A percentile compares a stretch with the other conserved stretches of the same genome.
Conservation (phyloP, 2,329 filamentous ascomycete species). For the Ophiostoma ips region DNA sequence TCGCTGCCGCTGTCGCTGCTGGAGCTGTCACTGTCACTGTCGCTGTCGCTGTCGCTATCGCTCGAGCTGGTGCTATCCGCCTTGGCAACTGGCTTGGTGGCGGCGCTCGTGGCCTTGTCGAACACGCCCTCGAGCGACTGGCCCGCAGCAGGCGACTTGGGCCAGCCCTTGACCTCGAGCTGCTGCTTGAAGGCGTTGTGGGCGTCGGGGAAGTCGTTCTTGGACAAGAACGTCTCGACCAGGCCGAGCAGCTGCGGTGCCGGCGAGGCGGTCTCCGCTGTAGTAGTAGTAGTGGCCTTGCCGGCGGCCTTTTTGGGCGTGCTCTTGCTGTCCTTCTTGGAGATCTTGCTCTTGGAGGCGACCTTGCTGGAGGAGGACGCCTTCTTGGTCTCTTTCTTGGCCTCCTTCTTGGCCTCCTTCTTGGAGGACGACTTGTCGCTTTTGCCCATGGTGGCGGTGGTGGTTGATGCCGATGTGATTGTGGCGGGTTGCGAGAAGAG, state of each 20-base stretch:
- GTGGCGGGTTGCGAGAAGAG: slow-evolving; percentile 12
- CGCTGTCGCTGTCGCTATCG: slow-evolving; percentile 15
- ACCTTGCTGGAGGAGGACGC: too few species aligned
- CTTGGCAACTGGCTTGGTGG: not conserved
- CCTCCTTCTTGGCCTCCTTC: slow-evolving; percentile 7
- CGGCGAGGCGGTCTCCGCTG: slow-evolving; percentile 19
- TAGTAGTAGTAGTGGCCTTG: too few species aligned
- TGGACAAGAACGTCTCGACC: slow-evolving; percentile 51
- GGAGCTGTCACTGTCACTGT: slow-evolving; percentile 20
- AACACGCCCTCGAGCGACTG: slow-evolving; percentile 36
- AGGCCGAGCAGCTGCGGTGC: slow-evolving; percentile 51
- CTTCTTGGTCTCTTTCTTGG: slow-evolving; percentile 3
- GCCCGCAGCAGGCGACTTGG: slow-evolving; percentile 16
- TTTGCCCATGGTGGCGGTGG: slow-evolving; percentile 9
- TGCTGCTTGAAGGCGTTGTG: slow-evolving; percentile 51
- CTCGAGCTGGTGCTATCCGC: slow-evolving; percentile 7
- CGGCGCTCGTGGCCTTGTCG: slow-evolving; percentile 19
- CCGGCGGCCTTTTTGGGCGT: slow-evolving; percentile 9
- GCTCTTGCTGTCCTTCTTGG: slow-evolving; percentile 7
- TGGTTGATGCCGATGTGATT: not conserved
- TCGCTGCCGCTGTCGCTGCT: slow-evolving; percentile 21
- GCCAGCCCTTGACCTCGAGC: slow-evolving; percentile 38
- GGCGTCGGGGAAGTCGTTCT: slow-evolving; percentile 50
- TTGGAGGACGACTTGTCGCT: slow-evolving; percentile 11
- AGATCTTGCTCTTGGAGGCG: slow-evolving; percentile 4